Conservation (phyloP, 2,329 filamentous ascomycete genomes). For the Beauveria brongniartii region DNA sequence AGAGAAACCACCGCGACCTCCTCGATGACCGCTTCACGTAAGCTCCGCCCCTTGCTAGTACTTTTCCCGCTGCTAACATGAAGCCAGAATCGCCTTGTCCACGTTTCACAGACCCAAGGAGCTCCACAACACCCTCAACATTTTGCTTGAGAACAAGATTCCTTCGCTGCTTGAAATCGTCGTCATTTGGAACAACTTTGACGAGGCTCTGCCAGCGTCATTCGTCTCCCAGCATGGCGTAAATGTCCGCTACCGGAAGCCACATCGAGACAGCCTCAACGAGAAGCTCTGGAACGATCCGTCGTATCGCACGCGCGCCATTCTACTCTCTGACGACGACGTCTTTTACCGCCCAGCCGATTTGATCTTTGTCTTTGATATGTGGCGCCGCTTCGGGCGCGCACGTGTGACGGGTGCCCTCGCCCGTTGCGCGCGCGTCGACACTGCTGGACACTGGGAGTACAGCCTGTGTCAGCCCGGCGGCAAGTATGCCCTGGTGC, state of each 20-base stretch:
- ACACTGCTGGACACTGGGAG: conserved; percentile 20
- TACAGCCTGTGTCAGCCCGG: conserved; percentile 26
- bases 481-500: conserved; percentile 27
- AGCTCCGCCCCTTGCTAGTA: background rate
- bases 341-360: conserved; percentile 30
- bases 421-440: conserved; percentile 25
- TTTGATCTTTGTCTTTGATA: conserved; percentile 32
- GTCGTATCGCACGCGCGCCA: conserved; percentile 28
- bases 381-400: conserved; percentile 31
- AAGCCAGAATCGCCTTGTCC: conserved; percentile 27
- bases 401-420: conserved; percentile 28
- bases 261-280: conserved; percentile 28
- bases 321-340: conserved; percentile 33
- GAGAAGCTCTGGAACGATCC: conserved; percentile 30
- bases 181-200: conserved; percentile 30
- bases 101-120: conserved; percentile 29
- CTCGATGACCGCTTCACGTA: conserved; percentile 3
- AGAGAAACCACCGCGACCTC: background rate
- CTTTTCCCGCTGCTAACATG: background rate
- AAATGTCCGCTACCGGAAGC: conserved; percentile 25
- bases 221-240: conserved; percentile 24
- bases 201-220: conserved; percentile 20
- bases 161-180: conserved; percentile 31
- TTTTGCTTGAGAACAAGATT: conserved; percentile 22
- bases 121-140: conserved; percentile 23